A percentile compares a stretch with the other conserved stretches of the same genome.
These are phyloP conservation scores for Eruca vesicaria DNA, from an alignment of 441 rosid species.

Conservation along the genomic window DNA sequence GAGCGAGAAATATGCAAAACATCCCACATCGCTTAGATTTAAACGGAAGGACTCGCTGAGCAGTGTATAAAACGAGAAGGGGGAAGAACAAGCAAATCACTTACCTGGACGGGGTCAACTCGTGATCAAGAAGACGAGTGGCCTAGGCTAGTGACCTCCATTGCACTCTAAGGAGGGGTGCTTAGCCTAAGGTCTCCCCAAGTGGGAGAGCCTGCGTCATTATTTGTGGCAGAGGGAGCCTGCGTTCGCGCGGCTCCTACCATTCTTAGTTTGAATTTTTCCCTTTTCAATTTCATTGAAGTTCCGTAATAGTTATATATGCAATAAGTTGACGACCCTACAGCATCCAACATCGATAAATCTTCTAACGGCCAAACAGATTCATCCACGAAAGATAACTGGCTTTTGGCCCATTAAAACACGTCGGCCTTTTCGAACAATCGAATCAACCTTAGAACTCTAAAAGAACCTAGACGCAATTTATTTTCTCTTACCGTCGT, in stretches of 20 bases:
- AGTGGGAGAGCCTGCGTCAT: conserved; percentile 43
- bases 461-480: too few relatives aligned
- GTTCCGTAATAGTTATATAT: too few relatives aligned
- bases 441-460: too few relatives aligned
- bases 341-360: too few relatives aligned
- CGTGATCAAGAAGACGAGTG: conserved; percentile 25
- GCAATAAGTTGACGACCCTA: too few relatives aligned
- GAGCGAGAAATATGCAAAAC: background rate
- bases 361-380: background rate
- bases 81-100: background rate
- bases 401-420: background rate
- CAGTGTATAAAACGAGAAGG: background rate
- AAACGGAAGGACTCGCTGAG: background rate
- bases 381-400: background rate
- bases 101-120: conserved; percentile 37
- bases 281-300: too few relatives aligned
- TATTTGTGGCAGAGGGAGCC: conserved; percentile 59
- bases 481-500: too few relatives aligned
- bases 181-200: conserved; percentile 30
- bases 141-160: conserved; percentile 35
- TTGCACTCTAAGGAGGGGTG: conserved; percentile 23
- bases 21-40: background rate
- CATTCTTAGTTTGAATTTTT: background rate
- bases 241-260: conserved; percentile 67
- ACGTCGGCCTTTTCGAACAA: too few relatives aligned